These are phyloP conservation scores for Condylostoma magnum DNA, from an alignment of 169 alveolate species.

Conservation along the genomic window DNA sequence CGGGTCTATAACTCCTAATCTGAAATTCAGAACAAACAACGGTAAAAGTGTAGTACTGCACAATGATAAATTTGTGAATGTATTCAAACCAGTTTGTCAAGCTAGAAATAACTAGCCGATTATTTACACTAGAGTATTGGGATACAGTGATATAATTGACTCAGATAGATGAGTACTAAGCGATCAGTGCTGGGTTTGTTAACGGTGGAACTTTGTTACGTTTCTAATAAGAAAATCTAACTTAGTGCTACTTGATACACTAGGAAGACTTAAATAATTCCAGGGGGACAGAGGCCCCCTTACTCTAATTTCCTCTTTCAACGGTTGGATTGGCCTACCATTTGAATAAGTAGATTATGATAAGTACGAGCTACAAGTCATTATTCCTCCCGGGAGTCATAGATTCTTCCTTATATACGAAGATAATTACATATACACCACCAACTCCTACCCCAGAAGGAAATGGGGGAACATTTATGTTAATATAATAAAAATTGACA, in stretches of 20 bases:
- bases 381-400: slow-evolving; percentile 24
- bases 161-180: not conserved
- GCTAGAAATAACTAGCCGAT: not conserved
- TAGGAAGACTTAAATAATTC: not conserved
- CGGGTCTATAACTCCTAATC: not conserved
- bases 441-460: not conserved
- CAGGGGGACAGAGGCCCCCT: not conserved
- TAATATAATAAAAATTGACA: not conserved
- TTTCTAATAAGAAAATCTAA: not conserved
- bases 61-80: not conserved
- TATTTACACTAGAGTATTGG: slow-evolving; percentile 3
- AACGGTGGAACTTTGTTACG: not conserved
- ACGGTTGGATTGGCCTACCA: slow-evolving; percentile 1
- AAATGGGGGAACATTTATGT: not conserved
- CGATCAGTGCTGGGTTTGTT: slow-evolving; percentile 20
- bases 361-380: not conserved
- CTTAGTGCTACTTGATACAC: not conserved
- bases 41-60: slow-evolving; percentile 3
- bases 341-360: not conserved
- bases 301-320: slow-evolving; percentile 3
- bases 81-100: not conserved
- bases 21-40: not conserved
- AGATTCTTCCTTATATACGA: not conserved
- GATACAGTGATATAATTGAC: not conserved
- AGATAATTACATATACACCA: not conserved